Evolutionary conservation across 352 stramenopile species (phyloP).

Genomic region (Lagenidium sp.): DNA sequence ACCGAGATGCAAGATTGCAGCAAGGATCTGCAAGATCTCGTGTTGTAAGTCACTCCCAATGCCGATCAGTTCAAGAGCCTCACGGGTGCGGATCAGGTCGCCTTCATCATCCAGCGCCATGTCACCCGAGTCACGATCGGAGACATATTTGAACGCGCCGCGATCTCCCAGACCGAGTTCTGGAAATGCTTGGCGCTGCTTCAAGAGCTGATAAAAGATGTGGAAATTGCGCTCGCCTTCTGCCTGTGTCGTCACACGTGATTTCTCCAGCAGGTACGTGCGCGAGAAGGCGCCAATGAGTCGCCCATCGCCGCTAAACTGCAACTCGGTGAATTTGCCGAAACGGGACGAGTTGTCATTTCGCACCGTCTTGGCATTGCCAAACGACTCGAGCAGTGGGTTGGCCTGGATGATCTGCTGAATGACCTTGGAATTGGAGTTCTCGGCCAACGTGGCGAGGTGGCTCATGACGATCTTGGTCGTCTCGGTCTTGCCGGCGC

Average conservation of each 20-base stretch:
- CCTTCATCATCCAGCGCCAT: conserved; percentile 49
- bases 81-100: conserved; percentile 56
- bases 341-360: conserved; percentile 85
- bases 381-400: conserved; percentile 79
- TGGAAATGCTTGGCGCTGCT: conserved; percentile 40
- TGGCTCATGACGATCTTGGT: conserved; percentile 96
- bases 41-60: conserved; percentile 72
- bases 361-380: conserved; percentile 79
- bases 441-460: conserved; percentile 78
- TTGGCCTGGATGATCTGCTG: conserved; percentile 94
- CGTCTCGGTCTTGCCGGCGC: conserved; percentile 95
- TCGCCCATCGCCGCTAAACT: conserved; percentile 63
- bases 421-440: conserved; percentile 85
- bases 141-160: conserved; percentile 67
- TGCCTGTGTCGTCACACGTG: conserved; percentile 80
- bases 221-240: conserved; percentile 90
- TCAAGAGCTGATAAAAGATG: conserved; percentile 91
- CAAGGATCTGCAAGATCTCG: conserved; percentile 87
- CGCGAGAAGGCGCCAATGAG: conserved; percentile 75
- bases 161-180: conserved; percentile 40
- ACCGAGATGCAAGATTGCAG: conserved; percentile 87
- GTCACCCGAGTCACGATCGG: conserved; percentile 14
- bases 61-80: conserved; percentile 85
- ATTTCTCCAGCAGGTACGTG: conserved; percentile 92
- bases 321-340: conserved; percentile 83